Evolutionary conservation across 2,329 filamentous ascomycete species (phyloP).

Genomic region (Cercospora beticola): DNA sequence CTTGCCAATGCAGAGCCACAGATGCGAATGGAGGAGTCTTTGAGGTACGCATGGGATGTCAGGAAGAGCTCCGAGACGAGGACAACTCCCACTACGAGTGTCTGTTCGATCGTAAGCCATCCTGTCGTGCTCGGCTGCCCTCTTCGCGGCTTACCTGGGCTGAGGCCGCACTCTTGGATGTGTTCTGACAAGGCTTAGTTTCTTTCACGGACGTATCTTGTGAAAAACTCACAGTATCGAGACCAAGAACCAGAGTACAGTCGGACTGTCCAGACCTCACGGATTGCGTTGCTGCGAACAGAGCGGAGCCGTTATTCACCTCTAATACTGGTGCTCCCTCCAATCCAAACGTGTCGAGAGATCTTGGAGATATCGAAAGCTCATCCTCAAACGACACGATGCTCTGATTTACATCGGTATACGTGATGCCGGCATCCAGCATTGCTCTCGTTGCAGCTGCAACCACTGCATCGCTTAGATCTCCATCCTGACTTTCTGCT

Average conservation of each 20-base stretch:
- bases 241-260: slow-evolving; percentile 27
- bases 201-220: not conserved
- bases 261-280: slow-evolving; percentile 23
- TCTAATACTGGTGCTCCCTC: slow-evolving; percentile 24
- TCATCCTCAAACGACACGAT: slow-evolving; percentile 26
- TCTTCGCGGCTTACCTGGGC: not conserved
- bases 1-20: slow-evolving; percentile 17
- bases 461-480: slow-evolving; percentile 17
- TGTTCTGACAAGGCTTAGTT: not conserved
- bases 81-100: slow-evolving; percentile 24
- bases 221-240: slow-evolving; percentile 22
- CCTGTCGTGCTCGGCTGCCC: not conserved
- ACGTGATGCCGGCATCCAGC: slow-evolving; percentile 32
- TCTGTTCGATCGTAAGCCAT: slow-evolving; percentile 17
- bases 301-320: slow-evolving; percentile 25
- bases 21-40: slow-evolving; percentile 28
- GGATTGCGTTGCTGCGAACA: slow-evolving; percentile 24
- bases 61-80: slow-evolving; percentile 31
- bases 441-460: slow-evolving; percentile 31
- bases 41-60: slow-evolving; percentile 31
- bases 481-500: slow-evolving; percentile 8
- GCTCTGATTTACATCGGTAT: slow-evolving; percentile 28
- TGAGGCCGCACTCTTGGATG: not conserved
- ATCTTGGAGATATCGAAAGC: slow-evolving; percentile 18
- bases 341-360: slow-evolving; percentile 27